These are phyloP conservation scores for Fusarium miscanthi DNA, from an alignment of 2,329 filamentous ascomycete species.

Conservation along the genomic window DNA sequence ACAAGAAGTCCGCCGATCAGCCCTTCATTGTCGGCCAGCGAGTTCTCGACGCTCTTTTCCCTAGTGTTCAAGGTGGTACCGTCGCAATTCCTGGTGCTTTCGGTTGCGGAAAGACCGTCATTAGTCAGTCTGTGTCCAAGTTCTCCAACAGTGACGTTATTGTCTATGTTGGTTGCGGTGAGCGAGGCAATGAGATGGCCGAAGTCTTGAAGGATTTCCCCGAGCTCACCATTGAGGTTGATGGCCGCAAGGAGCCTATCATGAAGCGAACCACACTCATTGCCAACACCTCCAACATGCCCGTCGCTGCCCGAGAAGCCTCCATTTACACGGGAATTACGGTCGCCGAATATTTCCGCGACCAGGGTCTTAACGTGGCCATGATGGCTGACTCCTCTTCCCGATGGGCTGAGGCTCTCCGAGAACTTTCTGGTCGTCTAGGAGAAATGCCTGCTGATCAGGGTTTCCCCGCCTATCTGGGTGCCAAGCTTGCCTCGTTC, in stretches of 20 bases:
- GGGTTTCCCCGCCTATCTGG: slow-evolving; percentile 97
- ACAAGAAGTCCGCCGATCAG: slow-evolving; percentile 88
- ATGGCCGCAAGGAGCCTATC: slow-evolving; percentile 96
- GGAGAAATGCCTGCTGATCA: slow-evolving; percentile 99
- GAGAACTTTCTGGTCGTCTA: slow-evolving; percentile 97
- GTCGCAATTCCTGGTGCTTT: slow-evolving; percentile 99
- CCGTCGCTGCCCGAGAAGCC: slow-evolving; percentile 95
- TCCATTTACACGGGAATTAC: slow-evolving; percentile 99
- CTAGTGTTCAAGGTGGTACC: slow-evolving; percentile 95
- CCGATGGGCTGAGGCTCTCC: slow-evolving; percentile 97
- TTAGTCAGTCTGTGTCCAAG: slow-evolving; percentile 97
- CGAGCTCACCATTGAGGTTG: slow-evolving; percentile 93
- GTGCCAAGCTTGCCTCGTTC: slow-evolving; percentile 97
- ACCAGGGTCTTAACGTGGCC: slow-evolving; percentile 95
- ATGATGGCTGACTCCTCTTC: slow-evolving; percentile 99
- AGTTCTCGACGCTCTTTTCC: slow-evolving; percentile 96
- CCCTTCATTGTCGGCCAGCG: slow-evolving; percentile 97
- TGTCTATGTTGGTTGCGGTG: slow-evolving; percentile 91
- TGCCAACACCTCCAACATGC: slow-evolving; percentile 99
- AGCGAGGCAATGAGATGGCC: slow-evolving; percentile 99
- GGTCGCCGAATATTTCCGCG: slow-evolving; percentile 95
- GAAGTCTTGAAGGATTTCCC: slow-evolving; percentile 99
- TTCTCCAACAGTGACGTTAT: slow-evolving; percentile 99
- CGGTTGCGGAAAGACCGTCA: slow-evolving; percentile 99
- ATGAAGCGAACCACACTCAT: slow-evolving; percentile 99